phyloP scores from a whole-genome alignment of 1,284 basidiomycete species.

The Thelephora terrestris region DNA sequence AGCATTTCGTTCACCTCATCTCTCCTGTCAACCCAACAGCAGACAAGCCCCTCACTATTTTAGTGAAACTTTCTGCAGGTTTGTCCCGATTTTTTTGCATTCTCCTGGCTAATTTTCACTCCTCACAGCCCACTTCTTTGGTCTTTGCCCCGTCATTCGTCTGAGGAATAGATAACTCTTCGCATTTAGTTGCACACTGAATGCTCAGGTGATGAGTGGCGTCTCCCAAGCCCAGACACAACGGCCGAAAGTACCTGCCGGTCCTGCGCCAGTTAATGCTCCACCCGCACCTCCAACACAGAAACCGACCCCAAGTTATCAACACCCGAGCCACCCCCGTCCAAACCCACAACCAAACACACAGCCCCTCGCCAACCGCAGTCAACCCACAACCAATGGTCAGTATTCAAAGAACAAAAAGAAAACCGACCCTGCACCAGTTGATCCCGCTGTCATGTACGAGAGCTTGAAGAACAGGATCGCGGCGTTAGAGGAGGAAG shows the following conservation, averaged over 20 bases:
- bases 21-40: too few species aligned
- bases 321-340: slow-evolving; percentile 19
- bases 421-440: slow-evolving; percentile 49
- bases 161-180: too few species aligned
- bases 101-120: too few species aligned
- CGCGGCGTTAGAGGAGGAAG: slow-evolving; percentile 75
- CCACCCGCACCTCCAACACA: slow-evolving; percentile 30
- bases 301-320: slow-evolving; percentile 6
- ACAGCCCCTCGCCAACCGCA: slow-evolving; percentile 19
- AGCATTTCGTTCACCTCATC: too few species aligned
- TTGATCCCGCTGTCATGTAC: slow-evolving; percentile 76
- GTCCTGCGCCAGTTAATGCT: slow-evolving; percentile 40
- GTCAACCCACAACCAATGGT: slow-evolving; percentile 12
- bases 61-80: too few species aligned
- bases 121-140: too few species aligned
- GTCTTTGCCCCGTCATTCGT: too few species aligned
- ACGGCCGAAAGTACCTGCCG: slow-evolving; percentile 48
- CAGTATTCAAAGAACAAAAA: slow-evolving; percentile 47
- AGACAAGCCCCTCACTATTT: too few species aligned
- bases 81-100: too few species aligned
- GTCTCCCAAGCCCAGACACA: slow-evolving; percentile 18
- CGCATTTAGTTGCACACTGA: background rate
- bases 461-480: slow-evolving; percentile 77
- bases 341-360: slow-evolving; percentile 6
- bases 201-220: slow-evolving; percentile 3